Base-by-base conservation (phyloP, 768 basidiomycete species). In the Russula virescens region DNA sequence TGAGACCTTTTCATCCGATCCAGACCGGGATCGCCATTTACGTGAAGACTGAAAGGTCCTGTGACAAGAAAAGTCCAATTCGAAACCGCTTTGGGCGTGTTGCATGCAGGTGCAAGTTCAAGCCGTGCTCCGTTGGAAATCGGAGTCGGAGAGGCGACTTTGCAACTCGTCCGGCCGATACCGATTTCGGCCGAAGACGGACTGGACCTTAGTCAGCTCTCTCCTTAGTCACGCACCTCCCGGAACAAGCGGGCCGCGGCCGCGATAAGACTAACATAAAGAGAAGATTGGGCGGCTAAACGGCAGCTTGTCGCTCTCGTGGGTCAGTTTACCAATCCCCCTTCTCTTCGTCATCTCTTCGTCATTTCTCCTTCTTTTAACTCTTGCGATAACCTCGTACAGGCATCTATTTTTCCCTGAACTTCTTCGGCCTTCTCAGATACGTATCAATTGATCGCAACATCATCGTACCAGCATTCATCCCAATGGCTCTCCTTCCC, bases 401-500 rank as follows among this genome's bases (percentile, higher is more conserved):
- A 2, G 8, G 2, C 38, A 14, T 14, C 46, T 47, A 23, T 47
- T 47, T 47, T 13, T 34, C 7, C 11, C 31, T 10, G 9, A 51
- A 8, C 19, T 31, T 26, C 16, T 7, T 19, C 14, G 18, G 21
- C 52, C 14, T 35, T 38, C 16, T 25, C 35, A 38, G 21, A 23
- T 6, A 23, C 21, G 16, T 34, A 38, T 9, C 23, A 53, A 9
- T 54, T 6, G 11, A 35, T 18, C 31, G 8, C 31, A 10, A 1
- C 23, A 2, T 38, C 34, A 28, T 48, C 38, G 14, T 23, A n/a
- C 5, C 47, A n/a, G n/a, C n/a, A n/a, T n/a, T 38, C 34, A 19
- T 40, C 3, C 21, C 38, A 13, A 67, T 67, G 64, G 59, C 52
- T 28, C 5, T 47, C 19, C 65, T 70, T 53, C 28, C 65, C 13